Conservation (phyloP, 768 basidiomycete genomes). For the Myochromella boudieri region DNA sequence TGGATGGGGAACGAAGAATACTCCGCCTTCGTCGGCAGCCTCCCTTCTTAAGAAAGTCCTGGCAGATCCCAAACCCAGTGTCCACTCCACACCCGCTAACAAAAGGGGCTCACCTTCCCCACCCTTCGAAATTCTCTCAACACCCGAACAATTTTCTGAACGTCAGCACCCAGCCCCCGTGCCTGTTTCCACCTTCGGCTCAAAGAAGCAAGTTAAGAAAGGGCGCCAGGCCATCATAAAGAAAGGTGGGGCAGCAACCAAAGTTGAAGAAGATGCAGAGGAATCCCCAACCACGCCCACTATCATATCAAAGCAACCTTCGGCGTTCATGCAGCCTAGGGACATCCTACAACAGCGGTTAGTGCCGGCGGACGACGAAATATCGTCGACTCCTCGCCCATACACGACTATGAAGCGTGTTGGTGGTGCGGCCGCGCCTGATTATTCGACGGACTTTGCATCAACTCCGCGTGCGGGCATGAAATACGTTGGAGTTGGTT, state of each 20-base stretch:
- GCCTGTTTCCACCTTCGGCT: slow-evolving; percentile 9
- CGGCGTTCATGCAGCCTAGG: slow-evolving; percentile 9
- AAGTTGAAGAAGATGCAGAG: slow-evolving; percentile 16
- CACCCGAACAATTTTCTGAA: too few relatives aligned
- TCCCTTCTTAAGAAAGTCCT: slow-evolving; percentile 15
- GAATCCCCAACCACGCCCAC: slow-evolving; percentile 14
- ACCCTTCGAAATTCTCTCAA: neutral
- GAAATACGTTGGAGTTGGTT: slow-evolving; percentile 1
- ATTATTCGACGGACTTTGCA: slow-evolving; percentile 11
- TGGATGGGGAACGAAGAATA: slow-evolving; percentile 14
- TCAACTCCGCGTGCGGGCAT: slow-evolving; percentile 8
- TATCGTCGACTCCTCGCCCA: slow-evolving; percentile 19
- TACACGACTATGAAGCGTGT: slow-evolving; percentile 6
- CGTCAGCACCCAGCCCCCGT: slow-evolving; percentile 3
- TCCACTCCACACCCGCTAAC: slow-evolving; percentile 4
- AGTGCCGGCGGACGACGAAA: slow-evolving; percentile 13
- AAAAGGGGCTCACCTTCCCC: slow-evolving; percentile 8
- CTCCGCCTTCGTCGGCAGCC: slow-evolving; percentile 6
- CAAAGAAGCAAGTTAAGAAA: slow-evolving; percentile 31
- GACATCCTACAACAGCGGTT: slow-evolving; percentile 15
- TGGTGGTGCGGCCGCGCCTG: neutral
- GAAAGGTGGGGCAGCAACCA: slow-evolving; percentile 12
- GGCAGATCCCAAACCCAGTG: slow-evolving; percentile 1
- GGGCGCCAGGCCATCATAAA: slow-evolving; percentile 24
- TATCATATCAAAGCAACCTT: slow-evolving; percentile 12